Evolutionary conservation across 805 yeast species (phyloP).

Genomic region (Cyberlindnera misumaiensis): DNA sequence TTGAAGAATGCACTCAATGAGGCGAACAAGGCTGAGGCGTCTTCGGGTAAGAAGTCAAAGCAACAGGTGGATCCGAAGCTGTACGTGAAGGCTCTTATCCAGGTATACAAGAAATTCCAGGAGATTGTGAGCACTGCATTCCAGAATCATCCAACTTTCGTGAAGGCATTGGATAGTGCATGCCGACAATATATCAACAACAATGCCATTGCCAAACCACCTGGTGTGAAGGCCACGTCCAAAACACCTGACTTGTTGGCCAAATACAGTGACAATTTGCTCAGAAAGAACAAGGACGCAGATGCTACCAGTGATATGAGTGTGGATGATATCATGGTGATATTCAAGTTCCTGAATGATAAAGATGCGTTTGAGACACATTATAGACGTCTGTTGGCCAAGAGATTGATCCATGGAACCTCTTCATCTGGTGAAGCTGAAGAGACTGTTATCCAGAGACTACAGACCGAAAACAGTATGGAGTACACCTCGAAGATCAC

Average conservation of each 20-base stretch:
- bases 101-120: constrained; percentile 61
- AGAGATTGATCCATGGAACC: constrained; percentile 80
- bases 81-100: constrained; percentile 72
- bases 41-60: constrained; percentile 27
- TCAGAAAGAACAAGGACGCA: constrained; percentile 65
- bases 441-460: constrained; percentile 73
- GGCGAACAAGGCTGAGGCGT: constrained; percentile 10
- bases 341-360: constrained; percentile 84
- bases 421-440: constrained; percentile 79
- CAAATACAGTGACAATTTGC: constrained; percentile 75
- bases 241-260: constrained; percentile 91
- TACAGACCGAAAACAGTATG: constrained; percentile 83
- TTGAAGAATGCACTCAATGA: constrained; percentile 32
- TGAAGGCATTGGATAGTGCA: constrained; percentile 83
- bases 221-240: constrained; percentile 37
- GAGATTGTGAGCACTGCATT: constrained; percentile 61
- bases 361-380: constrained; percentile 93
- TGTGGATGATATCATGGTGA: constrained; percentile 77
- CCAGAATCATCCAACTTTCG: constrained; percentile 67
- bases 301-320: constrained; percentile 67
- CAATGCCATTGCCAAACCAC: constrained; percentile 66
- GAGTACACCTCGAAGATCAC: constrained; percentile 93
- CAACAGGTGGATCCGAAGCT: constrained; percentile 55
- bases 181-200: constrained; percentile 78
- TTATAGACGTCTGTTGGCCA: constrained; percentile 84